Evolutionary conservation across 352 stramenopile genomes (phyloP), one percentile per base, ranked within the genome.

Genomic region (Aphanomyces euteiches): DNA sequence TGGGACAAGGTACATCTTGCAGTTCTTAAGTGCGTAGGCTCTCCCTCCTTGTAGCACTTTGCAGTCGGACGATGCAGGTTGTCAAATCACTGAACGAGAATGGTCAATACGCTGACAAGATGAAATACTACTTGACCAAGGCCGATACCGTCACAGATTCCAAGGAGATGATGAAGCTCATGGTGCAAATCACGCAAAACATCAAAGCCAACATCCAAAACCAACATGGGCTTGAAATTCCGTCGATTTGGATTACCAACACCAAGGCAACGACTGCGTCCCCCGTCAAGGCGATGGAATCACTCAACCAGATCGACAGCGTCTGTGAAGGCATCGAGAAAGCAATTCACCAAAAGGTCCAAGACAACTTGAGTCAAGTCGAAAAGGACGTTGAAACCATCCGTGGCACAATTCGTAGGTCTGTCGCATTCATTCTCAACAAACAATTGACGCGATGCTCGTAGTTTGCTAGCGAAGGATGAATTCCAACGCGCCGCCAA

Each of bases 1-100:
- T 87, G 73, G 82, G 83, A 47, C 79, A 87, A 61, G 64, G 64
- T 70, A 70, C 36, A 38, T 60, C 1, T 12, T 43, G 19, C 28
- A 28, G 38, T 13, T 12, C 40, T 28, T 39, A 2, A 10, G 21
- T 8, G 10, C 15, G 21, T 4, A 19, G 12, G 12, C n/a, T 63
- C 50, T 43, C n/a, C 3, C 21, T 60, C 17, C 10, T 19, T 17
- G 13, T 70, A 70, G 81, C 83, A 47, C 72, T 87, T 7, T 87
- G 81, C 72, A 86, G 79, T 54, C 82, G 83, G 48, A 90, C 83
- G 66, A 90, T 90, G 83, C 77, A 81, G 56, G 83, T 90, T 34
- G 82, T 90, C 8, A 83, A 84, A 64, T 54, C 70, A 17, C 73
- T 90, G 39, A 88, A 89, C 69, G 61, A 79, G 56, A 74, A 74